Percentiles rank a stretch among this genome's conserved stretches.
Evolutionary conservation across 768 basidiomycete species (phyloP).

Genomic region (Rhizopogon roseolus): DNA sequence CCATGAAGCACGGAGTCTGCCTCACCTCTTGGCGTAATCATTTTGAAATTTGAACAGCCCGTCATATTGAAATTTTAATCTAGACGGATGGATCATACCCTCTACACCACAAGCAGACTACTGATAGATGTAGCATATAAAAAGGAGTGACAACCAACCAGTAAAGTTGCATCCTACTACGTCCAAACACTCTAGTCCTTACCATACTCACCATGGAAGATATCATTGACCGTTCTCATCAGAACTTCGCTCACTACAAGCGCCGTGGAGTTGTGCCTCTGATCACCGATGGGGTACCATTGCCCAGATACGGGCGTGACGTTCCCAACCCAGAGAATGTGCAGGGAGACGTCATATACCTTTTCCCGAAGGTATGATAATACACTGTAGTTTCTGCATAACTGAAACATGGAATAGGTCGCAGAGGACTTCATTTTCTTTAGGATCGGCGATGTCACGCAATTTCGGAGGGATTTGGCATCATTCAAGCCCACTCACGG

Average conservation of each 20-base stretch:
- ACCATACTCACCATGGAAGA: background rate
- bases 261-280: constrained; percentile 2
- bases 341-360: constrained; percentile 3
- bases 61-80: no score
- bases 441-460: constrained; percentile 1
- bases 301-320: background rate
- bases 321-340: constrained; percentile 1
- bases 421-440: constrained; percentile 5
- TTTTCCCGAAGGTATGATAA: constrained; percentile 2
- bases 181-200: background rate
- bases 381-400: background rate
- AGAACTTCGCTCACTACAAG: background rate
- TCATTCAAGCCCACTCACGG: background rate
- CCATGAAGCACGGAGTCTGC: no score
- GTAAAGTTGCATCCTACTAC: background rate
- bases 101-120: background rate
- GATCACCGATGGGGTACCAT: background rate
- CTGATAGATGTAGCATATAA: background rate
- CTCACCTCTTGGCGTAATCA: no score
- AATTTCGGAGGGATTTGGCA: background rate
- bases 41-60: no score
- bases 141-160: background rate
- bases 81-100: background rate
- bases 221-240: background rate
- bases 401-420: background rate